Conservation (phyloP, 2,329 filamentous ascomycete genomes). For the Penicillium sp. region DNA sequence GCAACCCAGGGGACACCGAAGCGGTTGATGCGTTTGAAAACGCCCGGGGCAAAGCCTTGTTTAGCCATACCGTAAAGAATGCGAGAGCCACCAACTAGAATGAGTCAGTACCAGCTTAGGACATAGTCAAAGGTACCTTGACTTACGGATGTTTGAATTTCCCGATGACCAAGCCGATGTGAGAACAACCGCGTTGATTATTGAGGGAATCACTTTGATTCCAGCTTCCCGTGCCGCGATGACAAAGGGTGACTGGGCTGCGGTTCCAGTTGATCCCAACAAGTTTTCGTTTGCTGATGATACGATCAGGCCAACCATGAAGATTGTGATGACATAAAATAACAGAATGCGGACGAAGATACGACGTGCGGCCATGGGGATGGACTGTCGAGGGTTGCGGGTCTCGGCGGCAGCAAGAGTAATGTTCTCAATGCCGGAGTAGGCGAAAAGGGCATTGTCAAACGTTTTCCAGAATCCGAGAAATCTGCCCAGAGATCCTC, state of each 20-base stretch:
- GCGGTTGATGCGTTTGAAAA: constrained; percentile 41
- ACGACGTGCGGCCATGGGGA: constrained; percentile 55
- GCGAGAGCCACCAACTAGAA: constrained; percentile 34
- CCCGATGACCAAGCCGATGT: constrained; percentile 43
- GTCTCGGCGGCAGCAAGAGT: constrained; percentile 56
- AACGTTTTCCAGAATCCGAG: constrained; percentile 43
- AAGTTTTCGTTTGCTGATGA: constrained; percentile 51
- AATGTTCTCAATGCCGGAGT: constrained; percentile 51
- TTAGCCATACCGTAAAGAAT: constrained; percentile 42
- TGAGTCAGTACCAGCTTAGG: background rate
- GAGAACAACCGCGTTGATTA: constrained; percentile 24
- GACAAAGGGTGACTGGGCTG: constrained; percentile 42
- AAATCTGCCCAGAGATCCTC: constrained; percentile 47
- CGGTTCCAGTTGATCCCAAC: constrained; percentile 49
- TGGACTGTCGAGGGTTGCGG: constrained; percentile 50
- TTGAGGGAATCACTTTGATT: constrained; percentile 31
- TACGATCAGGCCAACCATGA: constrained; percentile 47
- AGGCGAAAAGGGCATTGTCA: constrained; percentile 26
- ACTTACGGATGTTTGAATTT: constrained; percentile 40
- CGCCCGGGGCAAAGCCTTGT: constrained; percentile 39
- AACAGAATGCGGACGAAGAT: constrained; percentile 58
- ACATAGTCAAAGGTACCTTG: background rate
- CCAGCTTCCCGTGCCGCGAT: constrained; percentile 51
- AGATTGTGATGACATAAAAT: constrained; percentile 58
- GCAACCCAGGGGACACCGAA: constrained; percentile 59